Base-by-base conservation (phyloP, 225 moss, liverwort and hornwort species). In the Bryum argenteum region DNA sequence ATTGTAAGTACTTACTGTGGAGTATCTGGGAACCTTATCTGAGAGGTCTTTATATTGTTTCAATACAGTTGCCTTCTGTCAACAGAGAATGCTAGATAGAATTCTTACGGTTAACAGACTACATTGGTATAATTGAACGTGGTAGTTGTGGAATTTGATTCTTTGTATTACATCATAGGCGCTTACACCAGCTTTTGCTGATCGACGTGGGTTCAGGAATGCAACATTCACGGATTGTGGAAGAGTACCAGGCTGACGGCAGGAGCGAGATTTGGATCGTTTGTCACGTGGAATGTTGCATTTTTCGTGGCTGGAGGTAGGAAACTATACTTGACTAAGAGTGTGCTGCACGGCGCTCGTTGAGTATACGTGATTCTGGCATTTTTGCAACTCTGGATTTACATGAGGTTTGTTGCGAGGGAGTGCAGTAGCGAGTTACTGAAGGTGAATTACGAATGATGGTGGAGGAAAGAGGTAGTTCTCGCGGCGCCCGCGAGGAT, bases 81-180 rank as follows among this genome's bases (percentile, higher is more conserved):
- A 58, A 24, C 87, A 93, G 91, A 85, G 72, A 63, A 47, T 82
- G 54, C 77, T 87, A 20, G 71, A 81, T 26, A 74, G 88, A 58
- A 78, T 90, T 90, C 81, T 83, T 78, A 60, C 81, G 87, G 65
- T 72, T 76, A 45, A 78, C 84, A 42, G 81, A 85, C 42, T 89
- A 78, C 69, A 70, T 78, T 40, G 78, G 81, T 64, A 77, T 85
- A 58, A 80, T 84, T 66, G 75, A 86, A 11, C 37, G 71, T 87
- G 15, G 87, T 86, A 70, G 63, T 73, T 28, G 81, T 84, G 71
- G 85, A 85, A 28, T 69, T 74, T 69, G 88, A 80, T 78, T 81
- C 77, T 0, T 58, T 93, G 26, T 79, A 70, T 26, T 75, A 84
- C 58, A 81, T 71, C 74, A 79, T 77, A 57, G 62, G 66, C 26